Evolutionary conservation across 495 filamentous ascomycete species (phyloP).

Genomic region (Aspergillus baeticus): DNA sequence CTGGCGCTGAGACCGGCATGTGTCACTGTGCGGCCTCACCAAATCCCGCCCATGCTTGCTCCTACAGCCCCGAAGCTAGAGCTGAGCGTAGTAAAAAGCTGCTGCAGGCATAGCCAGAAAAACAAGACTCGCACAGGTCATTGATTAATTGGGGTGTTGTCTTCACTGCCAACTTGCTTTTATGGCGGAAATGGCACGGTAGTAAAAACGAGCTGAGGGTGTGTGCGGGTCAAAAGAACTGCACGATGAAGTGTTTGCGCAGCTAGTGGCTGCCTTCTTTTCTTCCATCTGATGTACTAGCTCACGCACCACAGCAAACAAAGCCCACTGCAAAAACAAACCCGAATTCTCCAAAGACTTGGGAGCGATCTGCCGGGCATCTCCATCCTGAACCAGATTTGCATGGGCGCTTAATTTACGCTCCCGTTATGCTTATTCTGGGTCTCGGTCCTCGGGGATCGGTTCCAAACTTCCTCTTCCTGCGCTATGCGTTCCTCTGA

Average conservation of each 20-base stretch:
- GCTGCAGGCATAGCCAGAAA: too few relatives aligned
- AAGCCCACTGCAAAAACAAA: background rate
- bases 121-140: too few relatives aligned
- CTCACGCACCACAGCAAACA: conserved; percentile 8
- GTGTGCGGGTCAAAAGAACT: conserved; percentile 20
- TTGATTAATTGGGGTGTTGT: too few relatives aligned
- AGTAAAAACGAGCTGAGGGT: background rate
- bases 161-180: too few relatives aligned
- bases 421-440: conserved; percentile 32
- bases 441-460: conserved; percentile 17
- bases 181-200: background rate
- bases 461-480: conserved; percentile 13
- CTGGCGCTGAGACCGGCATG: background rate
- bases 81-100: too few relatives aligned
- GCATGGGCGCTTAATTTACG: conserved; percentile 24
- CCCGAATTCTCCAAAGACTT: background rate
- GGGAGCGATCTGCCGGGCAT: conserved; percentile 17
- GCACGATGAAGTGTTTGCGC: conserved; percentile 29
- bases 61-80: too few relatives aligned
- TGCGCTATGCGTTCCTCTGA: background rate
- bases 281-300: background rate
- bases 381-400: conserved; percentile 28
- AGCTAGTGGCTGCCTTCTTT: conserved; percentile 19
- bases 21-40: background rate
- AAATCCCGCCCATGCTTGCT: background rate